Evolutionary conservation across 306 rosid genomes (phyloP).

Genomic region (Rubus parviflorus): DNA sequence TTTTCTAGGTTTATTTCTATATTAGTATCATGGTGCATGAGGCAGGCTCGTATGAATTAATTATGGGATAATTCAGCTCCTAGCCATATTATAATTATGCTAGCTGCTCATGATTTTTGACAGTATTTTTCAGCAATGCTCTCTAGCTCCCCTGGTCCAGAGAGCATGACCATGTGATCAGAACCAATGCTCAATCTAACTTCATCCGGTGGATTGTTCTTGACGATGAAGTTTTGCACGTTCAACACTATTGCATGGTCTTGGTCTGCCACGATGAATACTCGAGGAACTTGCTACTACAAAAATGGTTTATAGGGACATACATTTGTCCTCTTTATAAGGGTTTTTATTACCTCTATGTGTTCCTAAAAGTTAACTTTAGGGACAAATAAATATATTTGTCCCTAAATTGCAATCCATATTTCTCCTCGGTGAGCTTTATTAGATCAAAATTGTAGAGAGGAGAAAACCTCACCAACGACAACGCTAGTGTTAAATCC

Average conservation of each 20-base stretch:
- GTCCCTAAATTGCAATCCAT: too few species aligned
- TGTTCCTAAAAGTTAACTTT: too few species aligned
- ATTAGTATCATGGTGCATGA: too few species aligned
- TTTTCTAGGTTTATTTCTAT: too few species aligned
- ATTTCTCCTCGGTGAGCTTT: constrained; percentile 22
- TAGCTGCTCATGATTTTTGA: too few species aligned
- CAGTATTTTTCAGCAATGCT: constrained; percentile 33
- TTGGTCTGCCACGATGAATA: constrained; percentile 18
- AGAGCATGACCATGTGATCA: constrained; percentile 55
- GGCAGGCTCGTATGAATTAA: too few species aligned
- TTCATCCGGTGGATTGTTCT: constrained; percentile 25
- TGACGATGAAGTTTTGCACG: constrained; percentile 33
- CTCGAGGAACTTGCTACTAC: constrained; percentile 22
- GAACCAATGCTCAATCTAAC: constrained; percentile 31
- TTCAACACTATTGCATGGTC: constrained; percentile 24
- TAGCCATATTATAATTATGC: too few species aligned
- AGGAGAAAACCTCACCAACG: constrained; percentile 31
- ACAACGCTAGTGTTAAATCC: constrained; percentile 37
- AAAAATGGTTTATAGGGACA: too few species aligned
- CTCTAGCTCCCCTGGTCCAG: constrained; percentile 31
- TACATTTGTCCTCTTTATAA: too few species aligned
- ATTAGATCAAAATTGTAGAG: constrained; percentile 15
- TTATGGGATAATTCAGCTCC: too few species aligned
- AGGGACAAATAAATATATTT: too few species aligned
- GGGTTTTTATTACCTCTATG: too few species aligned